Conservation (phyloP, 352 stramenopile genomes). For the Phytophthora pluvialis region DNA sequence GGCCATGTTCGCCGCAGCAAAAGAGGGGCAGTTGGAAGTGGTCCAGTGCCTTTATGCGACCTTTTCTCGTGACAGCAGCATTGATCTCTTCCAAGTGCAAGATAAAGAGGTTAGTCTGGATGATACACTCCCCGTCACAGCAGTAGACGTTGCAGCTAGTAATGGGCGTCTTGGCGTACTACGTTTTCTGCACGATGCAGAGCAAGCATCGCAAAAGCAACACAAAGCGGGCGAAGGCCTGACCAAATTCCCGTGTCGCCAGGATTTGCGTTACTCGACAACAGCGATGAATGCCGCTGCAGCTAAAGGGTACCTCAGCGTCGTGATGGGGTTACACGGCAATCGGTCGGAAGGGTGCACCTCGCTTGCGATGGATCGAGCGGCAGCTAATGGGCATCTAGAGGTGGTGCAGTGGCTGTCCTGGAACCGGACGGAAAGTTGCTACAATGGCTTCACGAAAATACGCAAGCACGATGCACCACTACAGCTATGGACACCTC, state of each 20-base stretch:
- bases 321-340: not conserved
- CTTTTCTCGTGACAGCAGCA: not conserved
- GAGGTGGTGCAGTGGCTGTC: not conserved
- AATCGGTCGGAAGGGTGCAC: conserved; percentile 6
- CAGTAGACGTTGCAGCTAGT: not conserved
- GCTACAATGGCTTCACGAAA: conserved; percentile 4
- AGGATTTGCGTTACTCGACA: not conserved
- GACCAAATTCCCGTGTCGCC: not conserved
- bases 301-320: not conserved
- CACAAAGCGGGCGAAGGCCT: not conserved
- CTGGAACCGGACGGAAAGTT: not conserved
- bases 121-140: not conserved
- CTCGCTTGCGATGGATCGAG: not conserved
- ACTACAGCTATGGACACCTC: conserved; percentile 1
- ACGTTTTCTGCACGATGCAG: not conserved
- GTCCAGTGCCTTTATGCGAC: not conserved
- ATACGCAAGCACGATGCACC: not conserved
- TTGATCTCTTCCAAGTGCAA: not conserved
- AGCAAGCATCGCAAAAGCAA: not conserved
- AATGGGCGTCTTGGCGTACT: not conserved
- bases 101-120: not conserved
- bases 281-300: not conserved
- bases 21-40: not conserved
- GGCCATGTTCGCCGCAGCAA: not conserved
- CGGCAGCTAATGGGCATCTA: not conserved